phyloP scores from a whole-genome alignment of 2,329 filamentous ascomycete species.

The Beauveria asiatica region DNA sequence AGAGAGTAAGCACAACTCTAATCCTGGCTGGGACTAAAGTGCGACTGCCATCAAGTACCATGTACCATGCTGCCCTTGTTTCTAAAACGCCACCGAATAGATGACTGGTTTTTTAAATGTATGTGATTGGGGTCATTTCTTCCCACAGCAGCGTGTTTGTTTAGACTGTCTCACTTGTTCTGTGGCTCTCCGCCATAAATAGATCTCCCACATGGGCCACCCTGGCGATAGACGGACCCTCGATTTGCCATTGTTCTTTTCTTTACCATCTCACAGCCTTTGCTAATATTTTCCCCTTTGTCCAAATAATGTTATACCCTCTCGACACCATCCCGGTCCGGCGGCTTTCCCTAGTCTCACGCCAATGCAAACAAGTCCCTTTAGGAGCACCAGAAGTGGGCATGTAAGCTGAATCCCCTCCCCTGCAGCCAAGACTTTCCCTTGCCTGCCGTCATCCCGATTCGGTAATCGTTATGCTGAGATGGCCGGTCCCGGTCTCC shows the following conservation, averaged over 20 bases:
- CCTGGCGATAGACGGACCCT: neutral
- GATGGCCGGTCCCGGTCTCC: neutral
- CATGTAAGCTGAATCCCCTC: conserved; percentile 3
- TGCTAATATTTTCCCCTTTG: neutral
- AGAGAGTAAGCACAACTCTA: conserved; percentile 9
- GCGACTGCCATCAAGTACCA: neutral
- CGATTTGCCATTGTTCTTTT: neutral
- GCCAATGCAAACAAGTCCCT: neutral
- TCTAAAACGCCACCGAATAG: neutral
- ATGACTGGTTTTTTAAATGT: neutral
- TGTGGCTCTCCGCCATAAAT: neutral
- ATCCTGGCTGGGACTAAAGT: neutral
- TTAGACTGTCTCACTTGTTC: neutral
- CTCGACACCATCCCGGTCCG: neutral
- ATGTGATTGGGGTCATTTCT: neutral
- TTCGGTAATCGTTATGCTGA: conserved; percentile 5
- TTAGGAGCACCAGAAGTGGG: neutral
- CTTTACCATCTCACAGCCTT: neutral
- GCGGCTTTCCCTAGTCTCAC: neutral
- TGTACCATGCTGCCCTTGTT: neutral
- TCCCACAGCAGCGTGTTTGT: neutral
- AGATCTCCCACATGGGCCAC: neutral
- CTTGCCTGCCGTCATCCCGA: neutral
- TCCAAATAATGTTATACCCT: neutral
- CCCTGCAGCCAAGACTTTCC: neutral